phyloP scores from a whole-genome alignment of 176 grass and related monocot species.

The Carex kokanica region DNA sequence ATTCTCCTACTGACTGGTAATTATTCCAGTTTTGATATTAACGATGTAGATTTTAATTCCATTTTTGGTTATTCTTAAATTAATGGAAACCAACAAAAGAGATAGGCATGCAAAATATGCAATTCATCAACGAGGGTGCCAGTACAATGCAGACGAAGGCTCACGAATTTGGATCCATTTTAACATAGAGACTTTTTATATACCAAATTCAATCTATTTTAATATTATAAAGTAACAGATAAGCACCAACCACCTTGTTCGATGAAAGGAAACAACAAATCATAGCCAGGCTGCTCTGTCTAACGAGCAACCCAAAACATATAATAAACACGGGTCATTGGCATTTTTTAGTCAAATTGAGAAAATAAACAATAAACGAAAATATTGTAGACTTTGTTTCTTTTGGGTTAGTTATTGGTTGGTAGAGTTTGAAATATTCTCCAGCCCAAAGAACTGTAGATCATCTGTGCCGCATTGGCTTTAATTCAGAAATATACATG shows the following conservation, averaged over 20 bases:
- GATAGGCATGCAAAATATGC: background rate
- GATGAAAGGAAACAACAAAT: background rate
- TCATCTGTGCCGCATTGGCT: background rate
- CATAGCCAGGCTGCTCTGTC: background rate
- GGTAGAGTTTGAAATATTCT: background rate
- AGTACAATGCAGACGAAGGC: background rate
- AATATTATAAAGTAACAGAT: background rate
- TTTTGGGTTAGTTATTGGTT: background rate
- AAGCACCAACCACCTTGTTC: background rate
- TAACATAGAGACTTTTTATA: background rate
- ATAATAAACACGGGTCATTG: background rate
- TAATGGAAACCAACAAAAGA: background rate
- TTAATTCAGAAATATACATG: background rate
- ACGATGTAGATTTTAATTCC: background rate
- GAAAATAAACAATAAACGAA: background rate
- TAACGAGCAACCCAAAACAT: background rate
- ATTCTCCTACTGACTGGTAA: background rate
- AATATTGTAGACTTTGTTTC: background rate
- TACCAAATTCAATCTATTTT: background rate
- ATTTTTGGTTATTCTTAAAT: background rate
- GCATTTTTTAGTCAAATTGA: background rate
- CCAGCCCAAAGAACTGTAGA: background rate
- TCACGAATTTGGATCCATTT: background rate
- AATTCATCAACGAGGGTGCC: background rate
- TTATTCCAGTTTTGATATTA: background rate